Evolutionary conservation across 208 protist genomes (phyloP).

Genomic region (Porcisia deanei): DNA sequence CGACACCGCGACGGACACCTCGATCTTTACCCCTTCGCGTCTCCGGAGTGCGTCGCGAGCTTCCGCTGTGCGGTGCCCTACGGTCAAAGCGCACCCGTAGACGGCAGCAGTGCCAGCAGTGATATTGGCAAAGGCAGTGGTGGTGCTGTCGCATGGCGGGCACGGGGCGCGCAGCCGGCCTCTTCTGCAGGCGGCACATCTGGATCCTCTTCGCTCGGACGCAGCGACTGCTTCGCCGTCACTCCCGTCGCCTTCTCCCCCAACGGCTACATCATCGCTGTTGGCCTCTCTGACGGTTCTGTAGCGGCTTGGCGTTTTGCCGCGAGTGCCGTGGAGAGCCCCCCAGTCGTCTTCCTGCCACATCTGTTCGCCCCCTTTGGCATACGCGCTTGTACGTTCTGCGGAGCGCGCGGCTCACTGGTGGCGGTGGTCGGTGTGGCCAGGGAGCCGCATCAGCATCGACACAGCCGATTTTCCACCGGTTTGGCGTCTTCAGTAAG

Average conservation of each 20-base stretch:
- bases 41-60: conserved; percentile 61
- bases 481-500: background rate
- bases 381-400: conserved; percentile 60
- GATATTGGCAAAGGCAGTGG: background rate
- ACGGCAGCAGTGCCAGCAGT: background rate
- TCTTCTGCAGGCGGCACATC: background rate
- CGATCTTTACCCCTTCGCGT: conserved; percentile 83
- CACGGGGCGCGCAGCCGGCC: background rate
- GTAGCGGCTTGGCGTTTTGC: conserved; percentile 72
- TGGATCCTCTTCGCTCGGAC: background rate
- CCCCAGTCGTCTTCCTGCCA: conserved; percentile 44
- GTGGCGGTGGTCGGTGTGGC: conserved; percentile 61
- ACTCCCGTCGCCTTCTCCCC: conserved; percentile 61
- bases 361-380: conserved; percentile 47
- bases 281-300: conserved; percentile 72
- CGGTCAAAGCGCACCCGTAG: background rate
- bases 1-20: conserved; percentile 61
- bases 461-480: background rate
- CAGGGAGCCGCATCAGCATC: conserved; percentile 38
- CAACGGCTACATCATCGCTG: conserved; percentile 71
- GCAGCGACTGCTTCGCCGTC: conserved; percentile 30
- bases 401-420: conserved; percentile 62
- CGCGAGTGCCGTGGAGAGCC: conserved; percentile 27
- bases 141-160: background rate
- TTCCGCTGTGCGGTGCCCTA: conserved; percentile 49